These are phyloP conservation scores for Carallia brachiata DNA, from an alignment of 345 rosid genomes.

Conservation along the genomic window DNA sequence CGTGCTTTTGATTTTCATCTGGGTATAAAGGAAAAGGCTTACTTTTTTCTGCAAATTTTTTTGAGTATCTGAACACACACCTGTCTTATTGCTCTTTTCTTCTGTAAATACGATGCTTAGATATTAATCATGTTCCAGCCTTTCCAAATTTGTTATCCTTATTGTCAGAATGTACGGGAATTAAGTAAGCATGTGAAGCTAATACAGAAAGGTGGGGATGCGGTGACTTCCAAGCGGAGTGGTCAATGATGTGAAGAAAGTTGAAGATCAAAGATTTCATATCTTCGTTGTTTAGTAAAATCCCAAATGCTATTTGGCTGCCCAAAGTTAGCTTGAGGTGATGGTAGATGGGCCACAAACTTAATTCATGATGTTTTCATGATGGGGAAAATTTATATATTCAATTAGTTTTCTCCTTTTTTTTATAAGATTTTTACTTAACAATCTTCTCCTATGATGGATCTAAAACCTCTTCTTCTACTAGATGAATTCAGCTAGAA, in stretches of 20 bases:
- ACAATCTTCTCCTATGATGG: slow-evolving; percentile 3
- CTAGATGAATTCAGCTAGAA: not conserved
- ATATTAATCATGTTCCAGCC: not conserved
- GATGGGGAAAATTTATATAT: slow-evolving; percentile 21
- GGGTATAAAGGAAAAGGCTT: not conserved
- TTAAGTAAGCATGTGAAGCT: slow-evolving; percentile 48
- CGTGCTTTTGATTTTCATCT: not conserved
- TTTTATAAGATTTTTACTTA: slow-evolving; percentile 19
- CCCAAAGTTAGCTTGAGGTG: slow-evolving; percentile 13
- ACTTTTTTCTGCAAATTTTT: not conserved
- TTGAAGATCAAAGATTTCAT: slow-evolving; percentile 5
- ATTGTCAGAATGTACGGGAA: slow-evolving; percentile 45
- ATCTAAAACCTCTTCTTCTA: not conserved
- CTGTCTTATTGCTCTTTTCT: slow-evolving; percentile 1
- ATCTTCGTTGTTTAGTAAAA: not conserved
- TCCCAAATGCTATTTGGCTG: slow-evolving; percentile 15
- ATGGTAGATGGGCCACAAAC: slow-evolving; percentile 11
- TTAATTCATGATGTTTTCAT: not conserved
- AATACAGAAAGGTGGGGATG: slow-evolving; percentile 18
- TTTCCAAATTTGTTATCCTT: not conserved
- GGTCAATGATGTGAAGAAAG: slow-evolving; percentile 22
- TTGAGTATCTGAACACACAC: not conserved
- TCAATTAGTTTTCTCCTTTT: slow-evolving; percentile 27
- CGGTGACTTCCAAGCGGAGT: slow-evolving; percentile 20
- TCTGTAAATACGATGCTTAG: not conserved